These are phyloP conservation scores for Amesomyces nigricolor DNA, from an alignment of 2,329 filamentous ascomycete species.

Conservation along the genomic window DNA sequence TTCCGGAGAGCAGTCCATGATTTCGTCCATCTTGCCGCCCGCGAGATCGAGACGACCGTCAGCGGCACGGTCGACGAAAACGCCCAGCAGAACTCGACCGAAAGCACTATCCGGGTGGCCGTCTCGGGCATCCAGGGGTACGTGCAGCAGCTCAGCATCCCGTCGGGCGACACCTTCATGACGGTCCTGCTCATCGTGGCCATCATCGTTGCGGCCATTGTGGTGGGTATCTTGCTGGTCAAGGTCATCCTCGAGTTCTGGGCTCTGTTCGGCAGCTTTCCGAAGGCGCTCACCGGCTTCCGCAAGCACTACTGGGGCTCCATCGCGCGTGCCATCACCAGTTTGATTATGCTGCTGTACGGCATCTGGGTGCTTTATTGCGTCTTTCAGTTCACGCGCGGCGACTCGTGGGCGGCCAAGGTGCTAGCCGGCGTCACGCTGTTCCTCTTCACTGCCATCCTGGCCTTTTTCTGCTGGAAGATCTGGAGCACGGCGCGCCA, in stretches of 20 bases:
- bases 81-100: constrained; percentile 20
- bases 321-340: constrained; percentile 81
- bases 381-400: constrained; percentile 87
- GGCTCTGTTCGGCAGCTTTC: constrained; percentile 85
- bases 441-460: constrained; percentile 68
- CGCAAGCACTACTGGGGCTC: constrained; percentile 95
- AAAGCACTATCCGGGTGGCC: constrained; percentile 38
- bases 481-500: constrained; percentile 72
- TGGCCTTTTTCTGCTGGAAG: constrained; percentile 78
- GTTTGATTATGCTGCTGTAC: constrained; percentile 85
- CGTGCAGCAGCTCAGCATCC: constrained; percentile 77
- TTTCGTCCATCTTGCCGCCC: constrained; percentile 46
- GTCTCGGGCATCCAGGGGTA: constrained; percentile 77
- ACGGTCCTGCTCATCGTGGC: constrained; percentile 84
- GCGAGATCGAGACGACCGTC: constrained; percentile 46
- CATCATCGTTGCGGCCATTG: constrained; percentile 76
- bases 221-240: constrained; percentile 78
- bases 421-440: constrained; percentile 76
- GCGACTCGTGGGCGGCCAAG: constrained; percentile 93
- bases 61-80: constrained; percentile 32
- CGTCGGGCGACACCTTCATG: constrained; percentile 91
- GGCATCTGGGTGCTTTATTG: constrained; percentile 95
- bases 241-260: constrained; percentile 89
- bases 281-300: constrained; percentile 72
- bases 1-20: constrained; percentile 47